These are phyloP conservation scores for Penicillium antarcticum DNA, from an alignment of 495 filamentous ascomycete species.

Conservation along the genomic window DNA sequence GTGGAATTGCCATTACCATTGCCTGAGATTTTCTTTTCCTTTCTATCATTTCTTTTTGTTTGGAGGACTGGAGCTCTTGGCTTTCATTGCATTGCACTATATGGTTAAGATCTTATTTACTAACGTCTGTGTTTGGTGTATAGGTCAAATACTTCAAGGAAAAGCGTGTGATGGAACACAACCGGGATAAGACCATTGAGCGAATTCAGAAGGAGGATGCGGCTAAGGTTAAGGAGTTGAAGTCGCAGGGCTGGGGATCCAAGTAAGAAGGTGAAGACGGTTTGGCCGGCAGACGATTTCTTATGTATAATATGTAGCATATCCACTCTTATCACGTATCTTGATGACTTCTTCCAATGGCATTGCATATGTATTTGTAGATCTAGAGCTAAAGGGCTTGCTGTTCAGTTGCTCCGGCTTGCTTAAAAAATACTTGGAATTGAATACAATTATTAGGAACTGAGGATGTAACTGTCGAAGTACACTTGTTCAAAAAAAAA, in stretches of 20 bases:
- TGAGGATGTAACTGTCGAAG: neutral
- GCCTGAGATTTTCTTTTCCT: slow-evolving; percentile 1
- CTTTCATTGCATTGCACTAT: no score
- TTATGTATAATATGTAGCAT: slow-evolving; percentile 29
- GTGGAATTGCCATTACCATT: neutral
- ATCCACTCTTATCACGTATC: slow-evolving; percentile 22
- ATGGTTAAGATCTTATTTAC: slow-evolving; percentile 1
- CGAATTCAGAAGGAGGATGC: slow-evolving; percentile 78
- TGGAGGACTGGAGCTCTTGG: no score
- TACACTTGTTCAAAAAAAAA: neutral
- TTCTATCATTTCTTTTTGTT: no score
- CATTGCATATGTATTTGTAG: neutral
- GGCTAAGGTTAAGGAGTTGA: slow-evolving; percentile 48
- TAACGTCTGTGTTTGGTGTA: slow-evolving; percentile 7
- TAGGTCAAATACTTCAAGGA: slow-evolving; percentile 98
- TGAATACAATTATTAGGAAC: no score
- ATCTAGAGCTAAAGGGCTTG: neutral
- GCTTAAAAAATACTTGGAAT: no score
- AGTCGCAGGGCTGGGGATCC: slow-evolving; percentile 42
- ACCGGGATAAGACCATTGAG: slow-evolving; percentile 76
- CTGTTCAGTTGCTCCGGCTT: no score
- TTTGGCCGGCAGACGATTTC: neutral
- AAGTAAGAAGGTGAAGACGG: neutral
- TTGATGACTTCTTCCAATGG: slow-evolving; percentile 12
- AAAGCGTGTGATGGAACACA: slow-evolving; percentile 84